These are phyloP conservation scores for Phanerochaete carnosa DNA, from an alignment of 768 basidiomycete species.

Conservation along the genomic window DNA sequence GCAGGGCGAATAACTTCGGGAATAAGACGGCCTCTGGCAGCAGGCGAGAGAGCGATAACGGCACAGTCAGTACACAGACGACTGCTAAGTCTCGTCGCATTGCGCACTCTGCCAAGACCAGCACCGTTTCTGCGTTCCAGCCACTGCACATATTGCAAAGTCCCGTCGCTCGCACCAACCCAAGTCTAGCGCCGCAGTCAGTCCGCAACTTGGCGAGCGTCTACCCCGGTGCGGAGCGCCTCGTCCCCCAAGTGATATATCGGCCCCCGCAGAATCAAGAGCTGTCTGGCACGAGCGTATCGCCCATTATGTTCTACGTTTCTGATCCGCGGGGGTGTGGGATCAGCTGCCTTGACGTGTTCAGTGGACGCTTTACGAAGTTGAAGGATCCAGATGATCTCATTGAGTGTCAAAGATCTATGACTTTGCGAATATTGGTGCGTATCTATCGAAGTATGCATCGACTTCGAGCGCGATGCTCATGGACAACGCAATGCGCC, in stretches of 20 bases:
- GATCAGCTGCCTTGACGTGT: neutral
- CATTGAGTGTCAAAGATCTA: neutral
- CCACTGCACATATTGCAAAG: too few relatives aligned
- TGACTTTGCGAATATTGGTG: neutral
- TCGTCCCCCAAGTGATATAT: neutral
- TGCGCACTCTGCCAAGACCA: too few relatives aligned
- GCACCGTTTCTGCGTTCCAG: too few relatives aligned
- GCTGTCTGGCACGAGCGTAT: neutral
- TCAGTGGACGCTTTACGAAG: neutral
- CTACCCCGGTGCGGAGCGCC: neutral
- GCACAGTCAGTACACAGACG: too few relatives aligned
- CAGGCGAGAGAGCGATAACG: too few relatives aligned
- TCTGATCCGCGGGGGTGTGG: neutral
- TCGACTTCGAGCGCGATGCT: neutral
- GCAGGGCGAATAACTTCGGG: too few relatives aligned
- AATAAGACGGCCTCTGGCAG: too few relatives aligned
- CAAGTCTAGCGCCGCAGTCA: neutral
- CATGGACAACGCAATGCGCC: neutral
- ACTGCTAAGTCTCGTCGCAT: too few relatives aligned
- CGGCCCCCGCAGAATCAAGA: neutral
- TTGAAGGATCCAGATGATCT: neutral
- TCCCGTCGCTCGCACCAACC: too few relatives aligned
- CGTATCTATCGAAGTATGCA: neutral
- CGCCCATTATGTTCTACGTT: neutral
- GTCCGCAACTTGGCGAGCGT: neutral